A percentile compares a stretch with the other conserved stretches of the same genome.
Conservation (phyloP, 1,139 yeast species). For the Blastobotrys arbuscula region DNA sequence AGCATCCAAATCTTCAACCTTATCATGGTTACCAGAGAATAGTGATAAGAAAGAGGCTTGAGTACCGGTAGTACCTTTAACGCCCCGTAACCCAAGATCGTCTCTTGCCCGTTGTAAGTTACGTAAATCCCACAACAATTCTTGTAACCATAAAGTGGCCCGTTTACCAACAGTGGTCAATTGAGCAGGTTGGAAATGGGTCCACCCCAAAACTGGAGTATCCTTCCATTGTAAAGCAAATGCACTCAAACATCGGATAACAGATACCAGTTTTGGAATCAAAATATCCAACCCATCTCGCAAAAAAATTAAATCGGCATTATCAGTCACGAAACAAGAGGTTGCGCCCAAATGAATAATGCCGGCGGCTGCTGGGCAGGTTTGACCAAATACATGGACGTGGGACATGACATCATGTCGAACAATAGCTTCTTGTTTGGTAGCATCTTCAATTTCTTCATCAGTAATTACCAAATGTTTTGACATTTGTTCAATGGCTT, state of each 20-base stretch:
- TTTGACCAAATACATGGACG: conserved; percentile 88
- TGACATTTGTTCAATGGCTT: conserved; percentile 84
- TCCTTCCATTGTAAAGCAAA: conserved; percentile 92
- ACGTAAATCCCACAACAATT: conserved; percentile 94
- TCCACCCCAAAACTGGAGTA: conserved; percentile 97
- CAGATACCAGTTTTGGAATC: conserved; percentile 93
- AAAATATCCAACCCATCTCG: conserved; percentile 92
- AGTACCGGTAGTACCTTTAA: conserved; percentile 98
- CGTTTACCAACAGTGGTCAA: conserved; percentile 98
- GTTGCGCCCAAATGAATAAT: conserved; percentile 98
- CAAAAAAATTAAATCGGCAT: conserved; percentile 92
- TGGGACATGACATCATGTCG: conserved; percentile 99
- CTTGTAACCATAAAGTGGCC: conserved; percentile 97
- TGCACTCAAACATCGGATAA: conserved; percentile 79
- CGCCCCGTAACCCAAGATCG: conserved; percentile 96
- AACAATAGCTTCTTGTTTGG: conserved; percentile 93
- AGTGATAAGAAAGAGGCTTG: conserved; percentile 93
- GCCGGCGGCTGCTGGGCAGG: conserved; percentile 95
- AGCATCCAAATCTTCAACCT: conserved; percentile 86
- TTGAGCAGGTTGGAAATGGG: conserved; percentile 99
- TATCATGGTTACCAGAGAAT: conserved; percentile 95
- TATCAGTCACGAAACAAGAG: conserved; percentile 95
- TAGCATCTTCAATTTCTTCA: conserved; percentile 83
- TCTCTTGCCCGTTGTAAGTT: conserved; percentile 94
- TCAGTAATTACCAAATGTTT: conserved; percentile 77